Conservation (phyloP, 352 stramenopile genomes). For the Globisporangium canariense region DNA sequence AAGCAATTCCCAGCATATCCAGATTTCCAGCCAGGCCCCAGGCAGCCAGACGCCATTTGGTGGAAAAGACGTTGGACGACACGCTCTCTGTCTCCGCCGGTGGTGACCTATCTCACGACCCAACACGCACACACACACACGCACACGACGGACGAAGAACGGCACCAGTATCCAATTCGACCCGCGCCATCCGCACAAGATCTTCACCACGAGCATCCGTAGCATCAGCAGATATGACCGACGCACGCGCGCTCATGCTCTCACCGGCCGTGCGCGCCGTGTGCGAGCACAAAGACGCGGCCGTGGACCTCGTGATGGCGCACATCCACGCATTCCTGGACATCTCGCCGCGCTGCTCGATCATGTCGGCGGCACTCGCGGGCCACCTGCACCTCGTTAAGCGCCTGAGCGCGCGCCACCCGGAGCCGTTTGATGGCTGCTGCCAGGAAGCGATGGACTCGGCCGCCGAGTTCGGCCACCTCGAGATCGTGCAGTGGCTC, state of each 20-base stretch:
- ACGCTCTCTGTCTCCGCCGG: background rate
- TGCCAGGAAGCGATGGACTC: conserved; percentile 29
- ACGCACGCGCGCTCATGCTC: conserved; percentile 4
- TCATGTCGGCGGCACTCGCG: conserved; percentile 46
- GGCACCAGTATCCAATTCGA: background rate
- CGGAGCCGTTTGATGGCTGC: conserved; percentile 25
- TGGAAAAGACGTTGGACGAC: background rate
- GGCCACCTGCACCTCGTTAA: conserved; percentile 54
- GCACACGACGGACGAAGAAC: background rate
- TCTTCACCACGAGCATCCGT: background rate
- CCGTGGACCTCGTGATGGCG: conserved; percentile 46
- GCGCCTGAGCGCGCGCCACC: conserved; percentile 42
- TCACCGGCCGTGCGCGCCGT: conserved; percentile 51
- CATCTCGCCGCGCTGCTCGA: conserved; percentile 40
- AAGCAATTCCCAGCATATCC: background rate
- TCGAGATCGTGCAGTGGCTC: conserved; percentile 33
- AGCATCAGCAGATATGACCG: background rate
- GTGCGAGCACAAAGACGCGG: conserved; percentile 40
- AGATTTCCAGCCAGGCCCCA: background rate
- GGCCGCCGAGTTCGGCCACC: conserved; percentile 24
- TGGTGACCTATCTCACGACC: background rate
- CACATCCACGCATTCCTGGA: conserved; percentile 57
- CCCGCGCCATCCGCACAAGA: background rate
- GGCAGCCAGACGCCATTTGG: background rate
- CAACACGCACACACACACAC: background rate